Evolutionary conservation across 495 filamentous ascomycete genomes (phyloP), one percentile per base, ranked within the genome.

Genomic region (Podospora pseudopauciseta): DNA sequence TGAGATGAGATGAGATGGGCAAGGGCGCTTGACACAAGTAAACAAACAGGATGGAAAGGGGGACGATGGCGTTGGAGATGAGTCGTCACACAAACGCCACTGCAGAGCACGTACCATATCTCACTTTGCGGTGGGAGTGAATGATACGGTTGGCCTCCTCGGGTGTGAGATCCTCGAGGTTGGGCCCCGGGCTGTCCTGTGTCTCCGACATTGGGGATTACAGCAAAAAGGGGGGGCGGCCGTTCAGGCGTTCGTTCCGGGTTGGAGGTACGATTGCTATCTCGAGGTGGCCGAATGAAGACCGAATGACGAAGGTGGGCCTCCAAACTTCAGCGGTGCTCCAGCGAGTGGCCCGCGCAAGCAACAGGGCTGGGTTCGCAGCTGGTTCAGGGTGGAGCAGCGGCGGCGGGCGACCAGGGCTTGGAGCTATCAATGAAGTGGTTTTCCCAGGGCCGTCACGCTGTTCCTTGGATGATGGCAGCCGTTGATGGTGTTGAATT

Each of bases 61-160:
- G 44, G 44, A 39, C 15, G 49, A 39, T 7, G 44, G 44, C 49
- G 62, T 32, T 16, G 62, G 30, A 39, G 34, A 39, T 3, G 34
- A 39, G 34, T 39, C 3, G 34, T 39, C 23, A 23, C 1, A 1
- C 34, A 39, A 39, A 39, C 34, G 34, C 3, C 34, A 39, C 34
- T 4, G 34, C 34, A 39, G 11, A 39, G 34, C 65, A 80, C 84
- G 69, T 82, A 87, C 85, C 85, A 70, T 87, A 87, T 72, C 84
- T 80, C 65, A 87, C 85, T 71, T 87, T 87, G 54, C 85, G 81
- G 66, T 86, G 85, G 53, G 83, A 85, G 67, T 87, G 85, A 70
- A 87, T 87, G 70, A 87, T 87, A 70, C 84, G 83, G 70, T 76
- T 86, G 63, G 84, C 84, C 73, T 87, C 84, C 74, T 86, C 85